phyloP scores from a whole-genome alignment of 306 rosid genomes.

The Citrullus mucosospermus region DNA sequence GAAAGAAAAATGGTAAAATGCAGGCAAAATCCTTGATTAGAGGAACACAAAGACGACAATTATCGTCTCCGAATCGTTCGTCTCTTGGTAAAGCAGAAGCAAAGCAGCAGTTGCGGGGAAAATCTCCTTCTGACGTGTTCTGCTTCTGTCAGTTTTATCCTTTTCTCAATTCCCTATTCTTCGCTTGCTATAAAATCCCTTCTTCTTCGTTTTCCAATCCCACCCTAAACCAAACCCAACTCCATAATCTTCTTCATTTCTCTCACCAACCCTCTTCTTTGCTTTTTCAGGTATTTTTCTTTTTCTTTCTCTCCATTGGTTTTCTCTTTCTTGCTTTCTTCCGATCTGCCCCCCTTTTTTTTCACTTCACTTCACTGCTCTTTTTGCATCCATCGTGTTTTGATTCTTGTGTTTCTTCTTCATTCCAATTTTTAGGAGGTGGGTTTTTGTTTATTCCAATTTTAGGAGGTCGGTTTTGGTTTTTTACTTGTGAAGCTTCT shows the following conservation, averaged over 20 bases:
- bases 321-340: background rate
- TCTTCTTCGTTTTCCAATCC: background rate
- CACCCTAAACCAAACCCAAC: background rate
- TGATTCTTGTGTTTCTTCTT: background rate
- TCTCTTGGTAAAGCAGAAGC: background rate
- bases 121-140: conserved; percentile 28
- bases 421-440: background rate
- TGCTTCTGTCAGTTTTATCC: conserved; percentile 20
- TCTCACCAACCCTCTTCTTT: background rate
- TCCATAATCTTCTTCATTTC: no score
- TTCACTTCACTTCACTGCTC: background rate
- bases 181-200: conserved; percentile 21
- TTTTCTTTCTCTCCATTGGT: background rate
- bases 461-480: background rate
- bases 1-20: background rate
- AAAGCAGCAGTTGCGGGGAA: background rate
- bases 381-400: background rate
- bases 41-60: conserved; percentile 1
- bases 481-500: background rate
- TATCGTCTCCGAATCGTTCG: background rate
- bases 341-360: background rate
- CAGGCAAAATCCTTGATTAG: background rate
- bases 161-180: conserved; percentile 6
- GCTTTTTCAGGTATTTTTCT: conserved; percentile 6
- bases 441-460: background rate